Percentiles rank a stretch among this genome's conserved stretches.
Evolutionary conservation across 108 stramenopile genomes (phyloP).

Genomic region (Fragilariopsis cylindrus): DNA sequence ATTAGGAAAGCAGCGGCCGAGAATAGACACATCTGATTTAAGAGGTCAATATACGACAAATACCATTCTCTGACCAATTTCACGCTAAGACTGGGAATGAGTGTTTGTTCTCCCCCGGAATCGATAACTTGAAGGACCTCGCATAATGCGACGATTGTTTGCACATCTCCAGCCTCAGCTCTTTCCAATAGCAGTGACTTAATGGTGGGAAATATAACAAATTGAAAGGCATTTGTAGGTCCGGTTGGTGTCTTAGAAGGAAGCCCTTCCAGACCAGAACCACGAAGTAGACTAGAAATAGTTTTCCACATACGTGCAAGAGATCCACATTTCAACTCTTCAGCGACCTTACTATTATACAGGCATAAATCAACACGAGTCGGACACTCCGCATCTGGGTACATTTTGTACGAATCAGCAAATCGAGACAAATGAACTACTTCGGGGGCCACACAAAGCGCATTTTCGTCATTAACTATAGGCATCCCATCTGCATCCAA

Average conservation of each 20-base stretch:
- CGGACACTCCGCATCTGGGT: constrained; percentile 43
- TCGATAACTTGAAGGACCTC: constrained; percentile 79
- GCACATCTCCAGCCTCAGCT: constrained; percentile 85
- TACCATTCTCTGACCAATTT: constrained; percentile 85
- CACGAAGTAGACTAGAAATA: constrained; percentile 58
- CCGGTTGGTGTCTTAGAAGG: constrained; percentile 16
- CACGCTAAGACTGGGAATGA: constrained; percentile 59
- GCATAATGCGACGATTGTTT: constrained; percentile 81
- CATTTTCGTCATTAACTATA: constrained; percentile 19
- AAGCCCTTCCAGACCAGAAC: constrained; percentile 53
- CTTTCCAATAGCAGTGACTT: constrained; percentile 62
- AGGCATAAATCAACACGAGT: constrained; percentile 70
- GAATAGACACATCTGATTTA: constrained; percentile 85
- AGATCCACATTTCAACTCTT: constrained; percentile 47
- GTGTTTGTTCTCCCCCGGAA: constrained; percentile 40
- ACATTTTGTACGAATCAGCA: constrained; percentile 65
- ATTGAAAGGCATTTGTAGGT: constrained; percentile 57
- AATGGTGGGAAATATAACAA: constrained; percentile 67
- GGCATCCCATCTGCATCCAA: constrained; percentile 50
- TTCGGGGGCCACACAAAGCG: constrained; percentile 73
- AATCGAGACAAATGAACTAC: constrained; percentile 79
- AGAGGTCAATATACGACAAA: constrained; percentile 78
- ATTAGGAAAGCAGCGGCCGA: constrained; percentile 71
- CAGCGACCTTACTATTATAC: constrained; percentile 69
- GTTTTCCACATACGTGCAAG: constrained; percentile 80